Base-by-base conservation (phyloP, 2,329 filamentous ascomycete genomes). In the Pyrenochaeta sp. region DNA sequence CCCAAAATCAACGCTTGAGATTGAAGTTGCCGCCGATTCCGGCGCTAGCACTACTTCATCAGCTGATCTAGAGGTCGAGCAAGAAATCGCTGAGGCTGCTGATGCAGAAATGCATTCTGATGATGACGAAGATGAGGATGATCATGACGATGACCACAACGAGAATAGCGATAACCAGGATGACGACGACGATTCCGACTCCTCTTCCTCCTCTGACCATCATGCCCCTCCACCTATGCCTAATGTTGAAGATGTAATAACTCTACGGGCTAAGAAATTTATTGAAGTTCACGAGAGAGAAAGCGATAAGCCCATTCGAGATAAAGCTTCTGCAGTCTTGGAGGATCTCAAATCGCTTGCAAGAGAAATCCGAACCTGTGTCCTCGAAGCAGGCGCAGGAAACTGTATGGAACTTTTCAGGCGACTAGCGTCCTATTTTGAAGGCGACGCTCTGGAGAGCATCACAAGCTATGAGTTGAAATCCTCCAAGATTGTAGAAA, bases 401-500 rank as follows among this genome's bases (percentile, higher is more conserved):
- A 69, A 84, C 35, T 91, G 90, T 10, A 79, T 82, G 29, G 78
- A 82, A 2, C 80, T 97, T 0, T 98, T 98, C 76, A 80, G 82
- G 29, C 86, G 84, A 45, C 79, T 99, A 52, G 91, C 92, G 0
- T 84, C 85, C 2, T 93, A 95, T 69, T 99, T 99, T 66, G 90
- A 96, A 67, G 88, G 89, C 0, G 91, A 97, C 75, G 89, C 95
- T 1, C 77, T 97, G 48, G 90, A 97, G 69, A 96, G 92, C 72
- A 93, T 97, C 47, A 99, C 95, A 0, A 99, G 95, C 75, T 93
- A 94, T 42, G 95, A 99, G 73, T 81, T 99, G 29, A 85, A 98
- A 46, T 92, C 91, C 27, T 98, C 95, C 1, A 91, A 92, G 15
- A 86, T 99, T 49, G 93, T 99, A 10, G 87, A 91, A 39, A 87